Percentiles rank a stretch among this genome's conserved stretches.
Conservation (phyloP, 176 grass and related monocot species). For the Secale cereale region DNA sequence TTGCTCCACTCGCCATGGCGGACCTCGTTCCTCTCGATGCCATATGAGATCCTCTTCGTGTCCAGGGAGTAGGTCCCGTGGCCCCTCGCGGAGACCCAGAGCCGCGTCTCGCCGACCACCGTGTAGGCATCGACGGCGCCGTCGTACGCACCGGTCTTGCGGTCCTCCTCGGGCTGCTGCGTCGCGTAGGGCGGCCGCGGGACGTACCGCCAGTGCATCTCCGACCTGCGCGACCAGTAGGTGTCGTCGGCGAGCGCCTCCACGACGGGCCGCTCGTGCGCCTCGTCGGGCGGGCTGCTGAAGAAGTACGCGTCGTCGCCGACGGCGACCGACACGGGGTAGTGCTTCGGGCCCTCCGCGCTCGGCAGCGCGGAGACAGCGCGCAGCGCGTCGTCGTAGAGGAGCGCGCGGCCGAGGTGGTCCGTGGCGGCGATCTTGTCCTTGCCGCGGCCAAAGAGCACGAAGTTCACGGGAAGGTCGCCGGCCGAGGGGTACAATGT, state of each 20-base stretch:
- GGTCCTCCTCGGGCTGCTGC: not conserved
- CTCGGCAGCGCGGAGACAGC: not conserved
- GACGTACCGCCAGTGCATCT: not conserved
- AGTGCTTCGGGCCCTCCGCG: not conserved
- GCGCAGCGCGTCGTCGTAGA: not conserved
- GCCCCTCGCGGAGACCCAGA: not conserved
- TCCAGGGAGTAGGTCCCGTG: not conserved
- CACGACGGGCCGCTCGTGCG: not conserved
- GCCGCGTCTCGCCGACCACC: not conserved
- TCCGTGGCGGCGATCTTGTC: constrained; percentile 4
- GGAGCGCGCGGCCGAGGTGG: not conserved
- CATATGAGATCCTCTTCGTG: not conserved
- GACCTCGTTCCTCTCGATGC: not conserved
- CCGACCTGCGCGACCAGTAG: constrained; percentile 5
- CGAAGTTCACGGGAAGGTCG: not conserved
- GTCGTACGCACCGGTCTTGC: not conserved
- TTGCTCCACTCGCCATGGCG: constrained; percentile 5
- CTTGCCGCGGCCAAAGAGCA: constrained; percentile 10
- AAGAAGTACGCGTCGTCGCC: not conserved
- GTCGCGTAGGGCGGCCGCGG: not conserved
- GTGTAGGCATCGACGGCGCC: not conserved
- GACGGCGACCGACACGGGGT: not conserved
- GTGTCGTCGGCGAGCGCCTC: not conserved
- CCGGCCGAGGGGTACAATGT: not conserved
- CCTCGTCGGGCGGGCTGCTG: constrained; percentile 7